A percentile compares a stretch with the other conserved stretches of the same genome.
Conservation (phyloP, 2,329 filamentous ascomycete species). For the Xylaria sp. region DNA sequence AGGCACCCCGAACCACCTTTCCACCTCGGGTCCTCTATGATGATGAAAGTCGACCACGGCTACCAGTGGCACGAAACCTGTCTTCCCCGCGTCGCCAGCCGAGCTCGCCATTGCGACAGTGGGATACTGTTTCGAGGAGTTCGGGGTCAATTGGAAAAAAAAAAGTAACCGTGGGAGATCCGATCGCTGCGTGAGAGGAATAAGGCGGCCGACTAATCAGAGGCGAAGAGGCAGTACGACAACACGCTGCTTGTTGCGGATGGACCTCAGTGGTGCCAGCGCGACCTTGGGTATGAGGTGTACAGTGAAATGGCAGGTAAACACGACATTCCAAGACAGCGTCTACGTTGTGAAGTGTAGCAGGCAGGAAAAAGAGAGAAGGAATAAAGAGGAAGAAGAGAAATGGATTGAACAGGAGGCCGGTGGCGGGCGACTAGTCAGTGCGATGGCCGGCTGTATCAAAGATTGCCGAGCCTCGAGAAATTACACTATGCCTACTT, state of each 20-base stretch:
- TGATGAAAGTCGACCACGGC: conserved; percentile 86
- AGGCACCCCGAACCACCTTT: conserved; percentile 82
- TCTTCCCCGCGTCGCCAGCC: conserved; percentile 18
- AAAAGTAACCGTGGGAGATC: neutral
- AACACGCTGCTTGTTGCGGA: neutral
- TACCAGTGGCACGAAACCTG: conserved; percentile 69
- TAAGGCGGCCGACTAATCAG: conserved; percentile 1
- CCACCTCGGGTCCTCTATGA: conserved; percentile 87
- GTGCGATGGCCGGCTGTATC: conserved; percentile 1
- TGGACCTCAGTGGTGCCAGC: conserved; percentile 9
- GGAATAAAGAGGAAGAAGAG: neutral
- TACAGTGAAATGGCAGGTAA: neutral
- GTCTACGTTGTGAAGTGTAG: neutral
- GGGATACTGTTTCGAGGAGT: neutral
- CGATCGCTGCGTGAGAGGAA: neutral
- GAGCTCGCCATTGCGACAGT: conserved; percentile 30
- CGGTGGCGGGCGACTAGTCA: neutral
- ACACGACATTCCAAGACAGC: conserved; percentile 23
- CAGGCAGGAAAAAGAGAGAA: neutral
- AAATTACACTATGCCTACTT: neutral
- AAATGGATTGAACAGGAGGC: neutral
- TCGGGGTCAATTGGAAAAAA: conserved; percentile 1
- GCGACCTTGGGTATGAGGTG: conserved; percentile 14
- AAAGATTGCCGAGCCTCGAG: neutral
- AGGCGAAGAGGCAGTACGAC: neutral